Percentiles rank a stretch among this genome's conserved stretches.
Evolutionary conservation across 768 basidiomycete species (phyloP).

Genomic region (Tulasnella sp.): DNA sequence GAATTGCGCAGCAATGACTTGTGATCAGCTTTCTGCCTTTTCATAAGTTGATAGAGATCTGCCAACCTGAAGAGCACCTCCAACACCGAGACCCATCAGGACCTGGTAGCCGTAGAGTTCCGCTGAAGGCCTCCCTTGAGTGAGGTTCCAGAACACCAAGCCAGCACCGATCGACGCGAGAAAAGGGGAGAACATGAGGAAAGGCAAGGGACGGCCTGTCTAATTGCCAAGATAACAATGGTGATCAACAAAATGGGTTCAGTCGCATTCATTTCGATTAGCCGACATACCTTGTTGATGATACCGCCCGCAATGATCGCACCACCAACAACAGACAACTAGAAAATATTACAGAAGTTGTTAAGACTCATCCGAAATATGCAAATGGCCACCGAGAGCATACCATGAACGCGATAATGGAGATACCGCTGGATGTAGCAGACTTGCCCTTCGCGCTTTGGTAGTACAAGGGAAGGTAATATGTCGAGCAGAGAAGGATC

Average conservation of each 20-base stretch:
- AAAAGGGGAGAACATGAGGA: constrained; percentile 24
- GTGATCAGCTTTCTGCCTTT: neutral
- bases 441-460: constrained; percentile 25
- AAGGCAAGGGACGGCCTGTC: constrained; percentile 26
- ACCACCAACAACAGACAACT: constrained; percentile 22
- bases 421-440: constrained; percentile 28
- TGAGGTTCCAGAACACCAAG: constrained; percentile 23
- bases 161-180: constrained; percentile 27
- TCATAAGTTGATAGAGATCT: neutral
- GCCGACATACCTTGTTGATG: constrained; percentile 19
- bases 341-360: neutral
- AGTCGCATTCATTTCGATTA: neutral
- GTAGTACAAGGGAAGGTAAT: constrained; percentile 28
- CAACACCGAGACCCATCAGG: constrained; percentile 31
- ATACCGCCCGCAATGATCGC: constrained; percentile 27
- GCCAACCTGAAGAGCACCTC: constrained; percentile 24
- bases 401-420: constrained; percentile 29
- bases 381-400: neutral
- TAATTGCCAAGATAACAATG: neutral
- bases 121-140: neutral
- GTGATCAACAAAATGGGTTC: neutral
- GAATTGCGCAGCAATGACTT: constrained; percentile 5
- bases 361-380: neutral
- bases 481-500: constrained; percentile 22
- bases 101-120: constrained; percentile 30